A percentile compares a stretch with the other conserved stretches of the same genome.
Evolutionary conservation across 179 eudicot genomes (phyloP).

Genomic region (Spergularia azorica): DNA sequence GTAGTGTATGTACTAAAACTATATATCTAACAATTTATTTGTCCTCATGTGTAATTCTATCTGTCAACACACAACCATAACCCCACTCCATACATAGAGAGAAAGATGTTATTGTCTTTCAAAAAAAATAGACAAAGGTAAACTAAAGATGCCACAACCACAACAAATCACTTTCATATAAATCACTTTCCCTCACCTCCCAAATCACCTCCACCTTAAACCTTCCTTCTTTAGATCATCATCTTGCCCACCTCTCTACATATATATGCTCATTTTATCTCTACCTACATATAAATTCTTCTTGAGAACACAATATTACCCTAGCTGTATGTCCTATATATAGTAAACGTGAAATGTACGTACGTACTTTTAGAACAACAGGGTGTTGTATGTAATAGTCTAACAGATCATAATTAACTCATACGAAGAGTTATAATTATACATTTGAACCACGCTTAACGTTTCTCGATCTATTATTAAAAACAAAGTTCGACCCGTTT

Average conservation of each 20-base stretch:
- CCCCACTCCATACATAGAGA: constrained; percentile 18
- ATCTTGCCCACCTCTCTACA: neutral
- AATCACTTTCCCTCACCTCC: constrained; percentile 29
- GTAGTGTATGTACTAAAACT: neutral
- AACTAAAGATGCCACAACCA: constrained; percentile 20
- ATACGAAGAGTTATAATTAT: too few relatives aligned
- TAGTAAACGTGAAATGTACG: too few relatives aligned
- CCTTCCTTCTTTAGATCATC: constrained; percentile 19
- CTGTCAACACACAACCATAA: constrained; percentile 18
- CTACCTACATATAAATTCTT: too few relatives aligned
- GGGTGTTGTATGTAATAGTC: too few relatives aligned
- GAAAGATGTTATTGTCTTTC: constrained; percentile 26
- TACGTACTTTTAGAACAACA: too few relatives aligned
- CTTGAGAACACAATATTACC: too few relatives aligned
- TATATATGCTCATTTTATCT: too few relatives aligned
- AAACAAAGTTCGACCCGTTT: too few relatives aligned
- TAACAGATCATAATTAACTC: too few relatives aligned
- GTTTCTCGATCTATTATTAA: too few relatives aligned
- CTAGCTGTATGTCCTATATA: too few relatives aligned
- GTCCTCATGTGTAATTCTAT: constrained; percentile 24
- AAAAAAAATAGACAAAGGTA: constrained; percentile 15
- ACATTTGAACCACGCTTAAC: too few relatives aligned
- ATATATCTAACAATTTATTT: constrained; percentile 23
- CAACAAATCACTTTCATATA: constrained; percentile 26
- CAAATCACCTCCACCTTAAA: constrained; percentile 28